phyloP scores from a whole-genome alignment of 1,284 basidiomycete species.

The Ceratobasidium sp. region DNA sequence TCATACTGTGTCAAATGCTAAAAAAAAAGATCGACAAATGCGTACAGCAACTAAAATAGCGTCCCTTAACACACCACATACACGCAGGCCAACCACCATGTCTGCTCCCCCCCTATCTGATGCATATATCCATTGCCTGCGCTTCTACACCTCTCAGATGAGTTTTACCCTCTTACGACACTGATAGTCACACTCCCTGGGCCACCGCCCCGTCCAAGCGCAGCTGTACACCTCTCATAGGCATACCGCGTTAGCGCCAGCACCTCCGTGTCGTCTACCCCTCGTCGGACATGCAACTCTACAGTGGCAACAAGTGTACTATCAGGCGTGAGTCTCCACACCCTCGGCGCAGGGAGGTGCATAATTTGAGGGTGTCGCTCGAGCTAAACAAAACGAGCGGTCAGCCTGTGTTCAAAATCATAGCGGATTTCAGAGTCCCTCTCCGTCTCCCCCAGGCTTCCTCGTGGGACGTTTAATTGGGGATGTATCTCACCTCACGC shows the following conservation, averaged over 20 bases:
- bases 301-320: slow-evolving; percentile 79
- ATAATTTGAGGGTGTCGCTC: slow-evolving; percentile 83
- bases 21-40: too few relatives aligned
- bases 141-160: background rate
- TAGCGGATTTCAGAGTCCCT: too few relatives aligned
- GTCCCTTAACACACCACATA: too few relatives aligned
- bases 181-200: slow-evolving; percentile 52
- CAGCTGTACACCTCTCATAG: slow-evolving; percentile 63
- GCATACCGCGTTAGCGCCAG: slow-evolving; percentile 79
- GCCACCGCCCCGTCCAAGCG: slow-evolving; percentile 50
- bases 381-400: slow-evolving; percentile 62
- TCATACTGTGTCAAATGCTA: too few relatives aligned
- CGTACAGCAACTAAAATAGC: too few relatives aligned
- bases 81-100: too few relatives aligned
- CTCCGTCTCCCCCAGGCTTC: too few relatives aligned
- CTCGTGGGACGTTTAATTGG: background rate
- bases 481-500: slow-evolving; percentile 72
- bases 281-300: slow-evolving; percentile 78
- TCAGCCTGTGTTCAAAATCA: too few relatives aligned
- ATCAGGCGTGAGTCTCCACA: slow-evolving; percentile 83
- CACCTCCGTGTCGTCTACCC: slow-evolving; percentile 79
- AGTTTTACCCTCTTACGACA: slow-evolving; percentile 50
- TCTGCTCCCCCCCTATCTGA: too few relatives aligned
- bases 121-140: too few relatives aligned
- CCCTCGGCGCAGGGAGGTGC: slow-evolving; percentile 83